These are phyloP conservation scores for Beta corolliflora DNA, from an alignment of 179 eudicot genomes.

Conservation along the genomic window DNA sequence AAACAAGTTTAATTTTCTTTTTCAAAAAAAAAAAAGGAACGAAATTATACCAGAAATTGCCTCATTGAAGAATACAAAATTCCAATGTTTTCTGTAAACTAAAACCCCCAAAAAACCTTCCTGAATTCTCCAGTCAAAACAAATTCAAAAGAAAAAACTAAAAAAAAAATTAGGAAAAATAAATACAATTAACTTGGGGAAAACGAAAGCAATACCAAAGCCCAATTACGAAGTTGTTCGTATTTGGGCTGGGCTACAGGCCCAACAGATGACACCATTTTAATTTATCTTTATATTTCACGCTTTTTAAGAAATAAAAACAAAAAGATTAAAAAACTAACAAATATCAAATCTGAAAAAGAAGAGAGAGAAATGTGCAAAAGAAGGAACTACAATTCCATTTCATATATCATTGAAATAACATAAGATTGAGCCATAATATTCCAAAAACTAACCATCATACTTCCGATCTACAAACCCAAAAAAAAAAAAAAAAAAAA, in stretches of 20 bases:
- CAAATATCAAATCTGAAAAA: too few relatives aligned
- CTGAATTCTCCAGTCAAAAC: not conserved
- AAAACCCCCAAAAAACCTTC: conserved; percentile 10
- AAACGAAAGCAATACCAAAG: not conserved
- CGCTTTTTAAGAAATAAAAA: too few relatives aligned
- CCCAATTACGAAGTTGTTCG: not conserved
- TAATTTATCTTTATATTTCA: too few relatives aligned
- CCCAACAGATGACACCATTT: not conserved
- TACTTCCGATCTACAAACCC: not conserved
- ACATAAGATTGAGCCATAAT: not conserved
- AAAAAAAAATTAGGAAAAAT: too few relatives aligned
- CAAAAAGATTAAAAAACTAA: too few relatives aligned
- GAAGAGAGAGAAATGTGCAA: not conserved
- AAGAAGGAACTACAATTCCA: not conserved
- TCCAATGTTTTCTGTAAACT: too few relatives aligned
- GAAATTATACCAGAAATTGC: conserved; percentile 14
- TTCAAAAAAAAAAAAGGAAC: not conserved
- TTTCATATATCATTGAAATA: not conserved
- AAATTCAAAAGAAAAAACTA: too few relatives aligned
- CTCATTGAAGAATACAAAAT: conserved; percentile 4
- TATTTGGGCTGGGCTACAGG: not conserved
- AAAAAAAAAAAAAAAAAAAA: not conserved
- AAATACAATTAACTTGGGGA: not conserved
- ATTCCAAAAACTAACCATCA: not conserved
- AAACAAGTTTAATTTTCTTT: not conserved